Base-by-base conservation (phyloP, 257 asterid genomes). In the Solanum phureja region DNA sequence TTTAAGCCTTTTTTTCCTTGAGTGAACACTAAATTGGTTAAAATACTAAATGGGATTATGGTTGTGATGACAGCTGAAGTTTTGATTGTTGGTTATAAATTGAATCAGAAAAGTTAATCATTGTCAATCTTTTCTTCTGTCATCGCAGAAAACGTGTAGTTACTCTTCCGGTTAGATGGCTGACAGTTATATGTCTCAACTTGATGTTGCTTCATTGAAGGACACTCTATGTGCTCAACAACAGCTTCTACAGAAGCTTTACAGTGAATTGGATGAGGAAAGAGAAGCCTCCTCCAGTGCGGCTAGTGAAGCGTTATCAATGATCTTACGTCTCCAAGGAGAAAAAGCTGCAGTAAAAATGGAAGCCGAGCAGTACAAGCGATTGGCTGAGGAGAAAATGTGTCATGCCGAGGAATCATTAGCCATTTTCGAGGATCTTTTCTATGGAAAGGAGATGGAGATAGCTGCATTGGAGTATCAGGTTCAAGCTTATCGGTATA, bases 331-430 rank as follows among this genome's bases (percentile, higher is more conserved):
- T 29, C 91, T 97, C 5, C 98, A 97, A 88, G 98, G 97, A 56
- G 99, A 97, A 83, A 97, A 95, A 69, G 98, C 98, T 12, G 95
- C 98, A 0, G 95, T 97, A 6, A 93, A 95, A 85, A 93, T 95
- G 99, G 99, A 97, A 88, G 94, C 99, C 0, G 98, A 97, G 89
- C 99, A 95, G 84, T 97, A 95, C 49, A 95, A 95, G 90, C 90
- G 99, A 89, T 79, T 95, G 89, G 94, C 95, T 0, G 99, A 97
- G 92, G 98, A 95, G 90, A 95, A 94, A 85, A 95, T 97, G 94
- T 90, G 93, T 85, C 96, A 95, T 6, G 98, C 98, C 0, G 99
- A 97, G 87, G 99, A 95, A 89, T 95, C 96, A 11, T 90, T 95
- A 8, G 95, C 95, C 12, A 89, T 95, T 34, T 95, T 95, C 11